phyloP scores from a whole-genome alignment of 495 filamentous ascomycete species.

The Lindgomyces ingoldianus region DNA sequence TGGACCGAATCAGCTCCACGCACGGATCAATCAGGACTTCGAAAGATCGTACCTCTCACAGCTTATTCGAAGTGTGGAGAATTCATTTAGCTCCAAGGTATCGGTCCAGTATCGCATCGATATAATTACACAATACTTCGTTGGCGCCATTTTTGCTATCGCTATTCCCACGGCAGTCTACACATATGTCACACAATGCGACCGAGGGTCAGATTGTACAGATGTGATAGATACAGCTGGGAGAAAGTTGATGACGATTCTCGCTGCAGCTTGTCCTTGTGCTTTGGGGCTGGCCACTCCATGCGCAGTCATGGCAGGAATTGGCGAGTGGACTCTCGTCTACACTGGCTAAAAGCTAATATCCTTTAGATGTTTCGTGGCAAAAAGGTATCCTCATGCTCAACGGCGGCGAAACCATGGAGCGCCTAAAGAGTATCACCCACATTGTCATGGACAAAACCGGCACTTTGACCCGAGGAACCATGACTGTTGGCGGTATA shows the following conservation, averaged over 20 bases:
- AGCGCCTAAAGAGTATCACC: not conserved
- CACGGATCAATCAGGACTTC: not conserved
- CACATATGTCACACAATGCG: not conserved
- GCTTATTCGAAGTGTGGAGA: conserved; percentile 3
- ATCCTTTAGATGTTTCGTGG: conserved; percentile 3
- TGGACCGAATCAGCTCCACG: not conserved
- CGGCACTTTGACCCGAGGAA: conserved; percentile 3
- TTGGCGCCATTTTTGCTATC: conserved; percentile 1
- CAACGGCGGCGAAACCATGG: conserved; percentile 9
- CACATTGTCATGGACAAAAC: conserved; percentile 16
- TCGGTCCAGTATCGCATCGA: conserved; percentile 6
- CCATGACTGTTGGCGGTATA: not conserved
- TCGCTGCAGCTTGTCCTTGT: conserved; percentile 10
- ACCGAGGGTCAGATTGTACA: not conserved
- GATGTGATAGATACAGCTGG: not conserved
- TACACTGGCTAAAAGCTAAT: not conserved
- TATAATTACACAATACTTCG: conserved; percentile 8
- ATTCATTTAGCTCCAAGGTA: conserved; percentile 2
- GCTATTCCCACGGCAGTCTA: not conserved
- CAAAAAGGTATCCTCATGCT: conserved; percentile 4
- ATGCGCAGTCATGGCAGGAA: conserved; percentile 8
- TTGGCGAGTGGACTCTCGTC: not conserved
- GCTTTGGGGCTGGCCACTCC: conserved; percentile 5
- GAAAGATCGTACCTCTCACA: not conserved
- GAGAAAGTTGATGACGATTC: conserved; percentile 3